Percentiles rank a stretch among this genome's conserved stretches.
Conservation (phyloP, 202 grass and related monocot genomes). For the Panicum virgatum region DNA sequence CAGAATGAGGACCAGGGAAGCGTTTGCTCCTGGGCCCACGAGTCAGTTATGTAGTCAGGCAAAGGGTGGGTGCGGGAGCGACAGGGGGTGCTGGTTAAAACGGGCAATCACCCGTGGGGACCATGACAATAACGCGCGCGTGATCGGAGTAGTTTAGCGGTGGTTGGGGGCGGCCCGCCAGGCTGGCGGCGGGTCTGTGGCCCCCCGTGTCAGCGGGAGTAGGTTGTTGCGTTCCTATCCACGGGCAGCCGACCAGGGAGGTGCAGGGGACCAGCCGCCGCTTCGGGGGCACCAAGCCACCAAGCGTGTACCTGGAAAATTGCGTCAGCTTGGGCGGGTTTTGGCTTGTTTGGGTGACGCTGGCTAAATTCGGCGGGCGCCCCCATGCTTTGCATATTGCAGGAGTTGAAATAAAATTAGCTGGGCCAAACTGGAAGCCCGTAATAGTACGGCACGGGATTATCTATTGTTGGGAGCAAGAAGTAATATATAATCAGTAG, state of each 20-base stretch:
- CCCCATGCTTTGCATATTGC: background rate
- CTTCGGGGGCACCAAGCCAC: constrained; percentile 27
- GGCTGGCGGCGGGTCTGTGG: background rate
- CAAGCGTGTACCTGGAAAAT: constrained; percentile 27
- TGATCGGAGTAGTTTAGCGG: constrained; percentile 28
- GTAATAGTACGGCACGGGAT: background rate
- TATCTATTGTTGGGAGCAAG: no score
- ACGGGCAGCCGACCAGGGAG: background rate
- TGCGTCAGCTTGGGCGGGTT: background rate
- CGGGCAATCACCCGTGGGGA: background rate
- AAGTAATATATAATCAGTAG: no score
- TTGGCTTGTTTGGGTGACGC: no score
- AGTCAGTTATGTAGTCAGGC: rapidly evolving
- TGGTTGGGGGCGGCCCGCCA: constrained; percentile 40
- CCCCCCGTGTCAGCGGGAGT: background rate
- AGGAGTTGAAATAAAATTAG: background rate
- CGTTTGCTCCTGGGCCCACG: background rate
- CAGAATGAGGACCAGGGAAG: rapidly evolving
- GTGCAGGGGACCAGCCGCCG: background rate
- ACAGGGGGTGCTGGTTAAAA: constrained; percentile 19
- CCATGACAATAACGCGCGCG: constrained; percentile 20
- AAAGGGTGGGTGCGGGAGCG: background rate
- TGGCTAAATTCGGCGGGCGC: background rate
- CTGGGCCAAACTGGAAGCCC: background rate
- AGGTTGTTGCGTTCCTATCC: constrained; percentile 11